phyloP scores from a whole-genome alignment of 345 rosid genomes.

The Gossypium rotundifolium region DNA sequence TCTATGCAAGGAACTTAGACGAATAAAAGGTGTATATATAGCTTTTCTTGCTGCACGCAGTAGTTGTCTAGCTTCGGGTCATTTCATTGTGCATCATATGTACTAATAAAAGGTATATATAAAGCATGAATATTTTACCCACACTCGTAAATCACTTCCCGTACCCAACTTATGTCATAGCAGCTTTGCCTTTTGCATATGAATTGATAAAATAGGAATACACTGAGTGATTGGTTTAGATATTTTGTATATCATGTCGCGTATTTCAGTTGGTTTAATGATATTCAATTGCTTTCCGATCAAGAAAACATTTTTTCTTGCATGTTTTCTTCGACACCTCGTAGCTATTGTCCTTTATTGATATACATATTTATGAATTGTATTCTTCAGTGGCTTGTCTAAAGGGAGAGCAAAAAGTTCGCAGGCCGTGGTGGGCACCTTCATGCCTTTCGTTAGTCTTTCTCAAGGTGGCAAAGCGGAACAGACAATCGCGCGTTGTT shows the following conservation, averaged over 20 bases:
- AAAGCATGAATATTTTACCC: neutral
- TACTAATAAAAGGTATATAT: neutral
- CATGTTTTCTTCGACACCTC: neutral
- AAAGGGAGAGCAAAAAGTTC: conserved; percentile 93
- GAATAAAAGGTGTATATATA: conserved; percentile 68
- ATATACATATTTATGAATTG: neutral
- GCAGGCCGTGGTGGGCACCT: conserved; percentile 99
- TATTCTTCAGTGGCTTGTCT: conserved; percentile 77
- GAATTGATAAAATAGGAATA: neutral
- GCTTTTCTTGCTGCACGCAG: neutral
- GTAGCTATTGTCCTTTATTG: neutral
- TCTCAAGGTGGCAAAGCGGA: conserved; percentile 82
- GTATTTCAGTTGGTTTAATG: neutral
- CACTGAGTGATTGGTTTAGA: neutral
- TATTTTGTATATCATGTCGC: neutral
- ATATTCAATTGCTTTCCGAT: neutral
- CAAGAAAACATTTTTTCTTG: neutral
- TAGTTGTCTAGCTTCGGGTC: neutral
- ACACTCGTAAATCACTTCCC: neutral
- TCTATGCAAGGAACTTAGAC: conserved; percentile 89
- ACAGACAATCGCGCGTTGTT: conserved; percentile 94
- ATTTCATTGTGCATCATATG: neutral
- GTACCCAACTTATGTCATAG: neutral
- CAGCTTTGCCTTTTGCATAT: neutral
- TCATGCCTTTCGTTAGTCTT: conserved; percentile 78